Evolutionary conservation across 441 rosid genomes (phyloP).

Genomic region (Syzygium syzygioides): DNA sequence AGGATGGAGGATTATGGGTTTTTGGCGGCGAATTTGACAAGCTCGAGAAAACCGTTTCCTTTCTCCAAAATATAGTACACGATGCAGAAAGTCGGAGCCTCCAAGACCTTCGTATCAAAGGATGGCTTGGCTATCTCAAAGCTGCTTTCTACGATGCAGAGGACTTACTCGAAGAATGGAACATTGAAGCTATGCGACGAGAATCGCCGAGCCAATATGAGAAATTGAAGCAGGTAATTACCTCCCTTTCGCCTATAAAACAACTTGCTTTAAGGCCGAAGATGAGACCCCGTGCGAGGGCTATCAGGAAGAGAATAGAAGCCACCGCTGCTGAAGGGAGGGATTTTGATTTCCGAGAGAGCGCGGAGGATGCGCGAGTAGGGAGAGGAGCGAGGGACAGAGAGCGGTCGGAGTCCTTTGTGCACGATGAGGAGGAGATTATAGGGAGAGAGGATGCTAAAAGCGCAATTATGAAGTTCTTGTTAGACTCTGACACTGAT

Average conservation of each 20-base stretch:
- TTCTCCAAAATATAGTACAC: accelerated
- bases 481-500: not conserved
- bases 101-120: accelerated
- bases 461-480: not conserved
- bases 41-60: not conserved
- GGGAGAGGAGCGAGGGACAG: slow-evolving; percentile 15
- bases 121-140: accelerated
- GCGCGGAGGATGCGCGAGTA: not conserved
- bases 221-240: not conserved
- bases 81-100: not conserved
- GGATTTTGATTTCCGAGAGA: not conserved
- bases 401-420: not conserved
- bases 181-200: accelerated
- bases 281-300: not conserved
- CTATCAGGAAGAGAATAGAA: accelerated
- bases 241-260: not conserved
- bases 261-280: not conserved
- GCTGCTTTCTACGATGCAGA: not conserved
- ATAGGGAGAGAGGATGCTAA: not conserved
- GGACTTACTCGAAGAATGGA: not conserved
- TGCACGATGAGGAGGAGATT: not conserved
- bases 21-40: accelerated
- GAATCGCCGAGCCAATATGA: not conserved
- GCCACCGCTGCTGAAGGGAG: not conserved
- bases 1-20: accelerated